A percentile compares a stretch with the other conserved stretches of the same genome.
phyloP scores from a whole-genome alignment of 23 red algal genomes.

The Pyropia yezoensis region DNA sequence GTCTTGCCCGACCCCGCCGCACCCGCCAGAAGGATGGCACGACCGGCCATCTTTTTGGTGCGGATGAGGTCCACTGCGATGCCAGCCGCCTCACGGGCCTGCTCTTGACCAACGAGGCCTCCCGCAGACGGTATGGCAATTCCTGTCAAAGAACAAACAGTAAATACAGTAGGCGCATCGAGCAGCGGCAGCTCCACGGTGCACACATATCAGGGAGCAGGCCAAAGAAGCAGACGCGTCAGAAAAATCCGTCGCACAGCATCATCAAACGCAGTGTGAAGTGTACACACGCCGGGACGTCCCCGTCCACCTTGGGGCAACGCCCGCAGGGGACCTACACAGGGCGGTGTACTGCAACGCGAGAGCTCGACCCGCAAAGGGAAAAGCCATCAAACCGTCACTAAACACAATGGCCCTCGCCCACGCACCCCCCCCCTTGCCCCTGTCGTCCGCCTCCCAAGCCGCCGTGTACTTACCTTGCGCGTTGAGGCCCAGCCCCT shows the following conservation, averaged over 20 bases:
- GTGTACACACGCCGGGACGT: no score
- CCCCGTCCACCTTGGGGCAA: no score
- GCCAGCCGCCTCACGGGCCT: conserved; percentile 87
- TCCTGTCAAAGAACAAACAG: not conserved
- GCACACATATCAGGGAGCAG: not conserved
- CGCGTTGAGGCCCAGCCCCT: conserved; percentile 73
- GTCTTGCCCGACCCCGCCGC: conserved; percentile 92
- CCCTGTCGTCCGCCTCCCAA: no score
- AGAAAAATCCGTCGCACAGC: not conserved
- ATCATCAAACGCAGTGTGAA: no score
- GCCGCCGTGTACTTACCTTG: conserved; percentile 52
- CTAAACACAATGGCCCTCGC: no score
- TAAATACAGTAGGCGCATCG: not conserved
- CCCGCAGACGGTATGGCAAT: conserved; percentile 33
- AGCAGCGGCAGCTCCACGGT: not conserved
- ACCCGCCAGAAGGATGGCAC: conserved; percentile 74
- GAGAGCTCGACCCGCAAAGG: no score
- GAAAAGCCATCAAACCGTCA: no score
- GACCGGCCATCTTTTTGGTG: conserved; percentile 91
- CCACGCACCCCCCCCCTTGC: no score
- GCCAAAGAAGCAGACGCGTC: not conserved
- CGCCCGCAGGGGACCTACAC: no score
- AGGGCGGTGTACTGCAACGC: no score
- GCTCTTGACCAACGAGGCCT: conserved; percentile 87
- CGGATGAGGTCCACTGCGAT: conserved; percentile 88